Evolutionary conservation across 257 asterid species (phyloP).

Genomic region (Nicotiana noctiflora): DNA sequence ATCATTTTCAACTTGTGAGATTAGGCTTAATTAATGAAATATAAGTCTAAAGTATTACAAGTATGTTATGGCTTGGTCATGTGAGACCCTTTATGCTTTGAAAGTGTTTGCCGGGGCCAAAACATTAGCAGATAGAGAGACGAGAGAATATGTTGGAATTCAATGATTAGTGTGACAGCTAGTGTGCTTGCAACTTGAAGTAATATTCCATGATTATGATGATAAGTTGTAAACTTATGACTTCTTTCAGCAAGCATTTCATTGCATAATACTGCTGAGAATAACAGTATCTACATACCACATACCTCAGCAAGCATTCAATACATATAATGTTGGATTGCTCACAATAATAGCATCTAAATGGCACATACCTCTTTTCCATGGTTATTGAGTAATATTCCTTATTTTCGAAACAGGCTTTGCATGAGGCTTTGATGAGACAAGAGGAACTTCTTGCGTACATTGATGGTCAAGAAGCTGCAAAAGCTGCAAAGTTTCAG

Average conservation of each 20-base stretch:
- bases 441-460: conserved; percentile 81
- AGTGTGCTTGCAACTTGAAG: background rate
- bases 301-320: background rate
- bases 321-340: background rate
- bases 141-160: background rate
- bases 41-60: background rate
- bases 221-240: background rate
- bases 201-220: background rate
- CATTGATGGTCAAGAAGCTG: conserved; percentile 51
- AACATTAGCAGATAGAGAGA: background rate
- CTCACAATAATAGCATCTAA: background rate
- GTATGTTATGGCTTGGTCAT: background rate
- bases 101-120: background rate
- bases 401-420: conserved; percentile 37
- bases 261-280: background rate
- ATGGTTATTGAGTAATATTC: background rate
- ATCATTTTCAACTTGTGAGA: background rate
- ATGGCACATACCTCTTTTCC: background rate
- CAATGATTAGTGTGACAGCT: background rate
- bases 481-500: conserved; percentile 42
- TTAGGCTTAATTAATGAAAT: background rate
- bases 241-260: background rate
- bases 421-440: conserved; percentile 65
- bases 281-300: background rate
- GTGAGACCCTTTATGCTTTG: background rate